Base-by-base conservation (phyloP, 768 basidiomycete species). In the Podaxis sp. region DNA sequence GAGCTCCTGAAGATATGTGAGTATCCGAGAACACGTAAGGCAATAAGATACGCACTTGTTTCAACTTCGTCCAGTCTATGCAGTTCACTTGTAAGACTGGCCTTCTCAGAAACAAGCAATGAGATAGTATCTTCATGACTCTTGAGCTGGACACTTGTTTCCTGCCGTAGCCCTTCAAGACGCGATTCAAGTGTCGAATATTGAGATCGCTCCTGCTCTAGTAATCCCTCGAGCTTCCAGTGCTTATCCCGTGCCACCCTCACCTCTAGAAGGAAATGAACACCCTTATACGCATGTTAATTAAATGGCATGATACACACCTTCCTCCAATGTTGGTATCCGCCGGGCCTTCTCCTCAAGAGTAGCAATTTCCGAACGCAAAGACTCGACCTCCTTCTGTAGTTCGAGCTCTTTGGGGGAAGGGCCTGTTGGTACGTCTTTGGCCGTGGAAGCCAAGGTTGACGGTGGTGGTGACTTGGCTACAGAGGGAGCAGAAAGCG, bases 61-160 rank as follows among this genome's bases (percentile, higher is more conserved):
- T 90, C 88, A n/a, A 83, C 72, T 52, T 78, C 82, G 49, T 85
- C 83, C 52, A 89, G 69, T 56, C 82, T 82, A 65, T 88, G 81
- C 46, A 90, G 71, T 46, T 87, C 84, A n/a, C 81, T 71, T 15
- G 78, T 75, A 39, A 92, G 77, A 19, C 82, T 78, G 6, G 84
- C 81, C 72, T 90, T 91, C 69, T 92, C 90, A 2, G 86, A 81
- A 19, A 93, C 90, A 13, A 95, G 79, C n/a, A 90, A 72, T 52
- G 88, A 80, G 62, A 95, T 91, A 0, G 89, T 90, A 68, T 87
- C 87, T 64, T 85, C 86, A 67, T 89, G 88, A 67, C 82, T 87
- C 66, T 83, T 79, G 44, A 77, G 70, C 28, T 70, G 64, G 1
- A 66, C 65, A 57, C 75, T 75, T 40, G 72, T 76, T 58, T 77